Conservation (phyloP, 495 filamentous ascomycete genomes). For the Cetradonia linearis region DNA sequence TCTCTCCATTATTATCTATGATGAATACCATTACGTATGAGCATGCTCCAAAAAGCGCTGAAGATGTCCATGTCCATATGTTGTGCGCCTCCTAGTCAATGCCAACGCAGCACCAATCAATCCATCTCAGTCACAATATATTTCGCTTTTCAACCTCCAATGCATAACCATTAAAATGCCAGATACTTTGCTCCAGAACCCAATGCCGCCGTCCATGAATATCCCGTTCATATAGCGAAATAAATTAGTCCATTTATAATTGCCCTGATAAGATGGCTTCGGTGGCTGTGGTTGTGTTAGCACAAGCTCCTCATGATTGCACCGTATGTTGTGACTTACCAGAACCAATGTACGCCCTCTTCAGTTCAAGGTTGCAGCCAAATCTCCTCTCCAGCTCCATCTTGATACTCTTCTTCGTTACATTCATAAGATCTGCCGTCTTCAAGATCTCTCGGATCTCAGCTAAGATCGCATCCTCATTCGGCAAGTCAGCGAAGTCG, state of each 20-base stretch:
- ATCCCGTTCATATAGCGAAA: neutral
- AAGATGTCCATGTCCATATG: neutral
- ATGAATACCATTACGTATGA: conserved; percentile 2
- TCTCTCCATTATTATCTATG: neutral
- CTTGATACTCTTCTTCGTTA: conserved; percentile 98
- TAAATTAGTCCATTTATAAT: conserved; percentile 34
- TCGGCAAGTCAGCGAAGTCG: conserved; percentile 61
- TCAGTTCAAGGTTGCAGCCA: conserved; percentile 65
- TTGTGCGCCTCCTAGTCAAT: neutral
- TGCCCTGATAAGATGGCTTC: conserved; percentile 65
- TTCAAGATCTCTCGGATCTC: conserved; percentile 91
- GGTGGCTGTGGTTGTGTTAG: conserved; percentile 49
- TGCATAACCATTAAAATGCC: conserved; percentile 4
- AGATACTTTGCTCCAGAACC: neutral
- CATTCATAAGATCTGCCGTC: conserved; percentile 88
- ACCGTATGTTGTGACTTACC: conserved; percentile 46
- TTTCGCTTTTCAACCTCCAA: conserved; percentile 7
- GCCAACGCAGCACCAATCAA: neutral
- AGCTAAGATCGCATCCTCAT: conserved; percentile 78
- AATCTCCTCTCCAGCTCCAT: conserved; percentile 83
- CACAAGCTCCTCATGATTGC: neutral
- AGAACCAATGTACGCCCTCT: conserved; percentile 84
- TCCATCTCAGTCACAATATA: no score
- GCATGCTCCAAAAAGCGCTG: neutral
- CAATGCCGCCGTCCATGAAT: conserved; percentile 3